These are phyloP conservation scores for Pseudogymnoascus sp. DNA, from an alignment of 2,329 filamentous ascomycete species.

Conservation along the genomic window DNA sequence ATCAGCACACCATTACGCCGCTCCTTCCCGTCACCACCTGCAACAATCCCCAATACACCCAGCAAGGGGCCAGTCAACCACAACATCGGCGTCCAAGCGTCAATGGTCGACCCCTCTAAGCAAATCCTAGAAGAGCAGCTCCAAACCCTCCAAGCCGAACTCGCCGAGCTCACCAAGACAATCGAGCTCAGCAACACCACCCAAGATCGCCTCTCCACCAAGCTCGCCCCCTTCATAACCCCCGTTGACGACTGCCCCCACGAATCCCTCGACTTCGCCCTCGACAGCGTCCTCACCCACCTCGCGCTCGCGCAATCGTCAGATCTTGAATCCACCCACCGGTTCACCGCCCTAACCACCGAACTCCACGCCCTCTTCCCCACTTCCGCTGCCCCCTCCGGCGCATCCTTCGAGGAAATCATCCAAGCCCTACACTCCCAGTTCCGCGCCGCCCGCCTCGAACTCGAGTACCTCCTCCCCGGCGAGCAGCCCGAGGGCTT, in stretches of 20 bases:
- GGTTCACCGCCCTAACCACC: conserved; percentile 39
- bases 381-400: conserved; percentile 35
- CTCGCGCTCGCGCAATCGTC: conserved; percentile 26
- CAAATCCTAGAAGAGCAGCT: conserved; percentile 21
- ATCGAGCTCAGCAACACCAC: conserved; percentile 24
- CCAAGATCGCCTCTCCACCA: conserved; percentile 21
- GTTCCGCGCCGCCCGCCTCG: conserved; percentile 49
- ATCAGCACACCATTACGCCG: conserved; percentile 22
- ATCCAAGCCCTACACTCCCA: conserved; percentile 25
- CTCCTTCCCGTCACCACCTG: conserved; percentile 27
- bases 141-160: conserved; percentile 19
- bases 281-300: conserved; percentile 26
- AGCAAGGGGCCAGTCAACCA: conserved; percentile 5
- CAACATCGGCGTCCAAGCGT: conserved; percentile 7
- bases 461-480: conserved; percentile 54
- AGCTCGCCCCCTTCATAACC: conserved; percentile 21
- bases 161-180: conserved; percentile 20
- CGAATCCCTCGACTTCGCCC: conserved; percentile 23
- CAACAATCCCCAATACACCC: conserved; percentile 25
- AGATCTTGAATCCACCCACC: conserved; percentile 32
- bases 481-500: conserved; percentile 47
- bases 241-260: conserved; percentile 19
- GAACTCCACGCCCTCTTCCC: conserved; percentile 43
- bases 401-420: conserved; percentile 36
- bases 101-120: conserved; percentile 21